Evolutionary conservation across 139 green algal genomes (phyloP), one percentile per base, ranked within the genome.

Genomic region (Ulvella scutata): DNA sequence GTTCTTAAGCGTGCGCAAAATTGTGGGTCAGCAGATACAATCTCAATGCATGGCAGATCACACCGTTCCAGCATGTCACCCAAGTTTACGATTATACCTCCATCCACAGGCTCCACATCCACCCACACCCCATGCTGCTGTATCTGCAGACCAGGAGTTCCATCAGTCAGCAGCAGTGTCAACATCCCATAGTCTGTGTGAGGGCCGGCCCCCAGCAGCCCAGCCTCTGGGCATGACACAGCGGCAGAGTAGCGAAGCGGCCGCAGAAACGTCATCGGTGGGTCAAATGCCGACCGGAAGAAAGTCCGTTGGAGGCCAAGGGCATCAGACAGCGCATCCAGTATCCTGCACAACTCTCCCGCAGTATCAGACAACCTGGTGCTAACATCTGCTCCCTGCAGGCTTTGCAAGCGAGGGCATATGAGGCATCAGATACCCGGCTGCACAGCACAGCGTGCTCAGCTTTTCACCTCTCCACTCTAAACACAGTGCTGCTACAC

Each of bases 181-280:
- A 98, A 78, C 83, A 94, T 93, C 37, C 94, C 94, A 81, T 97
- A 98, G 61, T 97, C 93, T 20, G 83, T 88, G 83, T 98, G 93
- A 0, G 92, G 92, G 79, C 75, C 79, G 2, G 80, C 76, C 6
- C 44, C 80, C 33, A 85, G 85, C 13, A 81, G 36, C 3, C 84
- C 88, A 26, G 81, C 72, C 21, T 81, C 76, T 36, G 82, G 81
- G 23, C 62, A 3, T 2, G 82, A 87, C 3, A 81, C 60, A 38
- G 80, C 62, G 0, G 83, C 78, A 1, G 75, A 73, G 83, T 98
- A 98, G 79, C 92, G 89, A 80, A 98, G 86, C 2, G 91, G 94
- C 3, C 93, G 80, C 67, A 98, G 85, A 3, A 86, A 82, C 1
- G 85, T 60, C 82, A 94, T 93, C 6, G 94, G 93, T 2, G 74